Conservation (phyloP, 306 rosid species). For the Castanea mollissima region DNA sequence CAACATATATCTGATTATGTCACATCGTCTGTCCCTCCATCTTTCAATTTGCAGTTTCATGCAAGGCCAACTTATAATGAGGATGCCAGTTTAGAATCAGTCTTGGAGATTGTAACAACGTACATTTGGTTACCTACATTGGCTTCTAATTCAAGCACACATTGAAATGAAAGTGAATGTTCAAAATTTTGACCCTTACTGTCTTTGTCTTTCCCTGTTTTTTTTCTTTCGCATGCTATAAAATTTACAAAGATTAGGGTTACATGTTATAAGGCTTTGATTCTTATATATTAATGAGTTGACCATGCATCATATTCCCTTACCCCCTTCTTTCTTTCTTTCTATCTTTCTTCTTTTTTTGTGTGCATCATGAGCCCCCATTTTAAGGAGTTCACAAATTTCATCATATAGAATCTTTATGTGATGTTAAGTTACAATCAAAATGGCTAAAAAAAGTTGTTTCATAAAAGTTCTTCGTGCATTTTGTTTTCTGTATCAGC, state of each 20-base stretch:
- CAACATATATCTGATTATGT: no score
- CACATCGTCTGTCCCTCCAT: background rate
- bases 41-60: conserved; percentile 40
- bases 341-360: background rate
- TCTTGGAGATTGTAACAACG: background rate
- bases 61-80: conserved; percentile 63
- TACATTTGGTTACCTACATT: background rate
- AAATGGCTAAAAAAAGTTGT: no score
- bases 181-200: background rate
- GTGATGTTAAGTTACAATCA: no score
- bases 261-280: background rate
- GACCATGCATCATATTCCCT: no score
- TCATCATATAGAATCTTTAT: no score
- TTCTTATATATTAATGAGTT: no score
- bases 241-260: background rate
- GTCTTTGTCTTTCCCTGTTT: background rate
- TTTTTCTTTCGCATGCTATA: background rate
- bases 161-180: background rate
- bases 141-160: background rate
- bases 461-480: no score
- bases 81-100: conserved; percentile 46
- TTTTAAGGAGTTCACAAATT: no score
- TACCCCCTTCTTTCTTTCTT: background rate
- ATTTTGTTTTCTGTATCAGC: no score
- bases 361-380: background rate